Evolutionary conservation across 208 protist genomes (phyloP).

Genomic region (Trypanosoma congolense): DNA sequence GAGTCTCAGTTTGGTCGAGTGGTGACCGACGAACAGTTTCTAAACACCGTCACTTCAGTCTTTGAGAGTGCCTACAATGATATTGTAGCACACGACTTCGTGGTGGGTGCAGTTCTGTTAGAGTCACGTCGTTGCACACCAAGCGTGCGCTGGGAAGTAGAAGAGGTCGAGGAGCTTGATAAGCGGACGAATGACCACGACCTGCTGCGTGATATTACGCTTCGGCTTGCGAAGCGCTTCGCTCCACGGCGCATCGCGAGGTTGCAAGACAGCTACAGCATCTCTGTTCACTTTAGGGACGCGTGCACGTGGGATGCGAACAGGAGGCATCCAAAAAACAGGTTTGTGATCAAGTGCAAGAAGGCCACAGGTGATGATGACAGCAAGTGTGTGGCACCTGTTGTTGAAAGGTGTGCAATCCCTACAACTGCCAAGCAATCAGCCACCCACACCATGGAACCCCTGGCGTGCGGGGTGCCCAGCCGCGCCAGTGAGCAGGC

Average conservation of each 20-base stretch:
- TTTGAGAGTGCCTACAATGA: conserved; percentile 16
- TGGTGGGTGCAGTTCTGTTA: conserved; percentile 23
- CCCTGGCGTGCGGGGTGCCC: no score
- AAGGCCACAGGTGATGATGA: no score
- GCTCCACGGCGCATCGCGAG: conserved; percentile 18
- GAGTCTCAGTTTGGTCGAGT: conserved; percentile 56
- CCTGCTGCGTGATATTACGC: conserved; percentile 3
- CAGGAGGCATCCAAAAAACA: not conserved
- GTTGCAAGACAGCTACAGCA: conserved; percentile 10
- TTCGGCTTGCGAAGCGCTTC: conserved; percentile 15
- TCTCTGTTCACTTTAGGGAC: conserved; percentile 21
- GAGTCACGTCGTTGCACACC: conserved; percentile 15
- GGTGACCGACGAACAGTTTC: conserved; percentile 43
- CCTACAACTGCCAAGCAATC: no score
- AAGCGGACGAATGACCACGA: conserved; percentile 20
- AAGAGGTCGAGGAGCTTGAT: conserved; percentile 13
- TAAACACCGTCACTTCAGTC: conserved; percentile 21
- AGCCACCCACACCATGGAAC: no score
- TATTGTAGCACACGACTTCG: conserved; percentile 25
- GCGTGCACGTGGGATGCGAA: conserved; percentile 17
- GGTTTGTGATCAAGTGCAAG: no score
- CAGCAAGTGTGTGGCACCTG: no score
- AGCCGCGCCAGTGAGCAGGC: no score
- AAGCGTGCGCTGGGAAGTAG: conserved; percentile 16
- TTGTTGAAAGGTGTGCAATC: no score